Percentiles rank a stretch among this genome's conserved stretches.
phyloP scores from a whole-genome alignment of 768 basidiomycete species.

The Mycena capillaripes region DNA sequence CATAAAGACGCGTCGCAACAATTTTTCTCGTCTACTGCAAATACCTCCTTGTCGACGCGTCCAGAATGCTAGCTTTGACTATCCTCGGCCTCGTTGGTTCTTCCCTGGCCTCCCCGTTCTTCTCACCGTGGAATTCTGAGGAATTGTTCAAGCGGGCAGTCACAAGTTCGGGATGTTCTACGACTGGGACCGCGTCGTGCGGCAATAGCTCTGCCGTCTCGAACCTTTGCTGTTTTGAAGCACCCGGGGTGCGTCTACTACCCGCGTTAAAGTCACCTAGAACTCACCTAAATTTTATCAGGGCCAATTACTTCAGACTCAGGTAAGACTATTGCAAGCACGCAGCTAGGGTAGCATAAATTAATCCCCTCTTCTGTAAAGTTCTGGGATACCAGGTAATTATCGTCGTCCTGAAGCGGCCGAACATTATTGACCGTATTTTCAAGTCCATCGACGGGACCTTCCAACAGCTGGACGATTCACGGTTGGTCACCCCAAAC shows the following conservation, averaged over 20 bases:
- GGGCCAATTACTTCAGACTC: conserved; percentile 74
- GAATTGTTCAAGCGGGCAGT: conserved; percentile 46
- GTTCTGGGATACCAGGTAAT: conserved; percentile 78
- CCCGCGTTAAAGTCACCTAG: background rate
- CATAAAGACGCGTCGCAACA: conserved; percentile 11
- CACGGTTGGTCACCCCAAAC: conserved; percentile 62
- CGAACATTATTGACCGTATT: background rate
- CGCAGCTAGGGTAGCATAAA: background rate
- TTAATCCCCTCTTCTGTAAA: conserved; percentile 40
- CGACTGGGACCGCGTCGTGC: conserved; percentile 66
- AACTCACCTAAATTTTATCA: conserved; percentile 41
- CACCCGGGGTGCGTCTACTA: conserved; percentile 66
- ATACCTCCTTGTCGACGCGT: background rate
- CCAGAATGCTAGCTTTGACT: conserved; percentile 13
- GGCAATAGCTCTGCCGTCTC: conserved; percentile 60
- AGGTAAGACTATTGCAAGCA: conserved; percentile 46
- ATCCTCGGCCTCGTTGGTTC: conserved; percentile 21
- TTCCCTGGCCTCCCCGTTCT: conserved; percentile 3
- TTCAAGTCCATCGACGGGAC: conserved; percentile 65
- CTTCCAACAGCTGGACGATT: conserved; percentile 79
- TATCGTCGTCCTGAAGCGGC: background rate
- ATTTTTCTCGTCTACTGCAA: background rate
- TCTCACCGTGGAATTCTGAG: conserved; percentile 21
- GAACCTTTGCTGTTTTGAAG: conserved; percentile 75
- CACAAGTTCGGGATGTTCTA: conserved; percentile 67